Percentiles rank a stretch among this genome's conserved stretches.
phyloP scores from a whole-genome alignment of 176 grass and related monocot species.

The Oryza punctata region DNA sequence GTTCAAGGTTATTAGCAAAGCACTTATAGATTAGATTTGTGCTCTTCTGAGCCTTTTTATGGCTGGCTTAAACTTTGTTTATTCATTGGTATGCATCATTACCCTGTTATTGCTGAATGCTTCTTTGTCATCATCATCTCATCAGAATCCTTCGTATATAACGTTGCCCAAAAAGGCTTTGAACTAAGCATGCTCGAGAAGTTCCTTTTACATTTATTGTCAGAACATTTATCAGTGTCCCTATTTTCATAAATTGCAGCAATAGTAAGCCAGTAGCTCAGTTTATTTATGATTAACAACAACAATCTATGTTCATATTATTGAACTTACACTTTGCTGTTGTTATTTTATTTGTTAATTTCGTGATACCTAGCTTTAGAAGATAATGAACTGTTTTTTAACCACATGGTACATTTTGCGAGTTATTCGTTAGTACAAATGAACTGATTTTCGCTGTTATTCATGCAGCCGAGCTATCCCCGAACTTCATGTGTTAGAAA shows the following conservation, averaged over 20 bases:
- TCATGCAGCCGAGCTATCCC: conserved; percentile 80
- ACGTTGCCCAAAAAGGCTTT: not conserved
- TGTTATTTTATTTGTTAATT: not conserved
- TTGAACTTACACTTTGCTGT: not conserved
- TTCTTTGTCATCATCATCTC: not conserved
- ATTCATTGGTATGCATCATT: not conserved
- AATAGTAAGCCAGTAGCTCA: not conserved
- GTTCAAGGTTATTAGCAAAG: not conserved
- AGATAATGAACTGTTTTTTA: not conserved
- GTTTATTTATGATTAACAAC: not conserved
- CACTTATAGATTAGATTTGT: not conserved
- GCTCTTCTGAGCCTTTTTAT: not conserved
- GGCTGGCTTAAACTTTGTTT: not conserved
- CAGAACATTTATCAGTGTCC: not conserved
- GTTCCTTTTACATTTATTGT: not conserved
- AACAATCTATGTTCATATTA: not conserved
- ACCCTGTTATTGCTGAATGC: not conserved
- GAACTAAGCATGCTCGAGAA: not conserved
- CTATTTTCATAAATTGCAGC: not conserved
- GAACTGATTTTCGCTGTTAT: conserved; percentile 10
- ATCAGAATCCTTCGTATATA: not conserved
- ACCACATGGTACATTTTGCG: not conserved
- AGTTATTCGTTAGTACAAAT: conserved; percentile 16
- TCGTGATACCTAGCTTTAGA: not conserved
- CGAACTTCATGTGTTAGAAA: conserved; percentile 68